Evolutionary conservation across 2,329 filamentous ascomycete genomes (phyloP).

Genomic region (Hypoxylon sp.): DNA sequence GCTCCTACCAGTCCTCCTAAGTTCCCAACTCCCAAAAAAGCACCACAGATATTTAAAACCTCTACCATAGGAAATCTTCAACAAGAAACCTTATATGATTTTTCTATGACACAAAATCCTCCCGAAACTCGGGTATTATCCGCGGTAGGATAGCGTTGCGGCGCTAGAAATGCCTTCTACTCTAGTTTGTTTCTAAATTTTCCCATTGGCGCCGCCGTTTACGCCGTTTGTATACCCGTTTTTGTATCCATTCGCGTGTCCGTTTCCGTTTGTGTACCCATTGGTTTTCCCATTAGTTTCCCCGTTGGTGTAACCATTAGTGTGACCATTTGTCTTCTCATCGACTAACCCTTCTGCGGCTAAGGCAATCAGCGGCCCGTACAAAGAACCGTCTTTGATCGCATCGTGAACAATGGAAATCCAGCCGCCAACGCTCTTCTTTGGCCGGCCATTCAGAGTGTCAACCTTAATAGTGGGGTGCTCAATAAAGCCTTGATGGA

Average conservation of each 20-base stretch:
- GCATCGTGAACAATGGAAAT: slow-evolving; percentile 46
- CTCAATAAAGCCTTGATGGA: slow-evolving; percentile 46
- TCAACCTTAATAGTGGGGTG: slow-evolving; percentile 38
- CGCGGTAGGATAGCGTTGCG: not conserved
- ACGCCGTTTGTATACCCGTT: slow-evolving; percentile 18
- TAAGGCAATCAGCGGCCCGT: slow-evolving; percentile 34
- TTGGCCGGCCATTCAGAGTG: slow-evolving; percentile 39
- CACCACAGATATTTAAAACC: too few species aligned
- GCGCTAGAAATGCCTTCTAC: not conserved
- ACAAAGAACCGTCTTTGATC: slow-evolving; percentile 39
- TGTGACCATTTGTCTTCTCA: slow-evolving; percentile 25
- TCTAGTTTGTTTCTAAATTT: slow-evolving; percentile 6
- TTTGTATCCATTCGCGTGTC: slow-evolving; percentile 14
- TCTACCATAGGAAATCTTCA: too few species aligned
- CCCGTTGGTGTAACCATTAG: slow-evolving; percentile 28
- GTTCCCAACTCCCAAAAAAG: too few species aligned
- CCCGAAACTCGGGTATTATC: not conserved
- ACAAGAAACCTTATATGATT: too few species aligned
- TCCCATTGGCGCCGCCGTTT: slow-evolving; percentile 25
- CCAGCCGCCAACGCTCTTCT: slow-evolving; percentile 46
- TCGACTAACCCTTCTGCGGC: slow-evolving; percentile 34
- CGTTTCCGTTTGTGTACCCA: slow-evolving; percentile 30
- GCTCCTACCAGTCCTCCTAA: too few species aligned
- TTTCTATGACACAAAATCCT: too few species aligned
- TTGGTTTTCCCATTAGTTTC: slow-evolving; percentile 20